Evolutionary conservation across 2,329 filamentous ascomycete genomes (phyloP).

Genomic region (Aspergillus eucalypticola): DNA sequence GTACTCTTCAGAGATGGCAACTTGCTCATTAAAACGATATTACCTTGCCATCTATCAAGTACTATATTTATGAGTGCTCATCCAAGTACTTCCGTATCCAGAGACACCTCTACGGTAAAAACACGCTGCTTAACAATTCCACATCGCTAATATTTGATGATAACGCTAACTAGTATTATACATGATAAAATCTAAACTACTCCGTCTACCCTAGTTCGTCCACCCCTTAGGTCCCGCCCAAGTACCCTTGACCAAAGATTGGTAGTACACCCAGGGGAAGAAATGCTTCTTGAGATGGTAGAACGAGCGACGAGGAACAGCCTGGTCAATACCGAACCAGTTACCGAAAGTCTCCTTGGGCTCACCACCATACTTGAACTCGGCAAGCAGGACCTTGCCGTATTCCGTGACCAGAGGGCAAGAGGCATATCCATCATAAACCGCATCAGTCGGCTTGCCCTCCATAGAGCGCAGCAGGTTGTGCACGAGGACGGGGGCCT

Average conservation of each 20-base stretch:
- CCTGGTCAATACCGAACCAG: conserved; percentile 60
- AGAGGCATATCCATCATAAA: conserved; percentile 59
- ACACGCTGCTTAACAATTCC: too few relatives aligned
- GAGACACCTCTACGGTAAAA: too few relatives aligned
- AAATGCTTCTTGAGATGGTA: conserved; percentile 67
- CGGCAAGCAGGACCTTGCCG: conserved; percentile 63
- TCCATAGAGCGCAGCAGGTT: conserved; percentile 51
- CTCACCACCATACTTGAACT: conserved; percentile 65
- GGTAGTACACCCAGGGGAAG: conserved; percentile 66
- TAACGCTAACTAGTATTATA: neutral
- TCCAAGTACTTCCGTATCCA: too few relatives aligned
- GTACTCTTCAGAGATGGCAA: too few relatives aligned
- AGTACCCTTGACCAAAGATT: conserved; percentile 61
- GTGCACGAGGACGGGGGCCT: conserved; percentile 54
- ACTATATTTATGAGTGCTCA: too few relatives aligned
- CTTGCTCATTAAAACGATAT: too few relatives aligned
- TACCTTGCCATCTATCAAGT: too few relatives aligned
- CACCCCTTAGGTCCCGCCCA: conserved; percentile 64
- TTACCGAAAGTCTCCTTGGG: conserved; percentile 64
- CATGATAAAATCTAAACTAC: neutral
- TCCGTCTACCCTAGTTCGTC: conserved; percentile 12
- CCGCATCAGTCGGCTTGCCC: conserved; percentile 46
- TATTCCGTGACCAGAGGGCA: conserved; percentile 59
- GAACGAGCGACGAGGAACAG: conserved; percentile 56
- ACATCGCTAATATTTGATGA: too few relatives aligned